Conservation (phyloP, 352 stramenopile genomes). For the Phytophthora foliorum region DNA sequence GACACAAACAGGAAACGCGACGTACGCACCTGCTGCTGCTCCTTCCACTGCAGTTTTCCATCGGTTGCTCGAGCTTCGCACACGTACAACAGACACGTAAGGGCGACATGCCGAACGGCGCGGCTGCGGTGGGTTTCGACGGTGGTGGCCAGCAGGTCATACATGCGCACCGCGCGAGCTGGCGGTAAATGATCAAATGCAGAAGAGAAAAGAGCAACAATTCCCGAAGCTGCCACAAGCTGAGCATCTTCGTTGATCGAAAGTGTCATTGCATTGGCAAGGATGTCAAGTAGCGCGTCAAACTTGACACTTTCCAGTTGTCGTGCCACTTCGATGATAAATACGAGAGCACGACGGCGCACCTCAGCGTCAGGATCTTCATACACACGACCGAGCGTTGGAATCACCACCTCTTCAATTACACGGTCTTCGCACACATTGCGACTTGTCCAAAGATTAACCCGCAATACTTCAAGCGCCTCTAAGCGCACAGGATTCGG, state of each 20-base stretch:
- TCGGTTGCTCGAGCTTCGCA: slow-evolving; percentile 70
- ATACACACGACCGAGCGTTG: slow-evolving; percentile 73
- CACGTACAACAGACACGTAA: slow-evolving; percentile 76
- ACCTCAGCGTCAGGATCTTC: slow-evolving; percentile 73
- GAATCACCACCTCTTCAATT: slow-evolving; percentile 87
- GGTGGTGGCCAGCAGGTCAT: slow-evolving; percentile 75
- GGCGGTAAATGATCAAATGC: slow-evolving; percentile 86
- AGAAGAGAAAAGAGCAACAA: slow-evolving; percentile 82
- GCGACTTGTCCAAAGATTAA: slow-evolving; percentile 80
- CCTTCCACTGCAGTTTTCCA: slow-evolving; percentile 75
- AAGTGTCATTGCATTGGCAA: slow-evolving; percentile 73
- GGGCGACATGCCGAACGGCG: slow-evolving; percentile 65
- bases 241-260: slow-evolving; percentile 80
- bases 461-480: slow-evolving; percentile 72
- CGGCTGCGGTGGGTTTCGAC: slow-evolving; percentile 76
- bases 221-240: slow-evolving; percentile 57
- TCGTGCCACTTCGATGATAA: slow-evolving; percentile 76
- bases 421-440: slow-evolving; percentile 89
- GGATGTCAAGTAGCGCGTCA: slow-evolving; percentile 79
- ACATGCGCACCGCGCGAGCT: slow-evolving; percentile 76
- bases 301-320: slow-evolving; percentile 88
- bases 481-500: slow-evolving; percentile 66
- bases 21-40: slow-evolving; percentile 66
- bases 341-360: slow-evolving; percentile 61
- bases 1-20: slow-evolving; percentile 83